Evolutionary conservation across 1,284 basidiomycete species (phyloP).

Genomic region (Caloboletus firmus): DNA sequence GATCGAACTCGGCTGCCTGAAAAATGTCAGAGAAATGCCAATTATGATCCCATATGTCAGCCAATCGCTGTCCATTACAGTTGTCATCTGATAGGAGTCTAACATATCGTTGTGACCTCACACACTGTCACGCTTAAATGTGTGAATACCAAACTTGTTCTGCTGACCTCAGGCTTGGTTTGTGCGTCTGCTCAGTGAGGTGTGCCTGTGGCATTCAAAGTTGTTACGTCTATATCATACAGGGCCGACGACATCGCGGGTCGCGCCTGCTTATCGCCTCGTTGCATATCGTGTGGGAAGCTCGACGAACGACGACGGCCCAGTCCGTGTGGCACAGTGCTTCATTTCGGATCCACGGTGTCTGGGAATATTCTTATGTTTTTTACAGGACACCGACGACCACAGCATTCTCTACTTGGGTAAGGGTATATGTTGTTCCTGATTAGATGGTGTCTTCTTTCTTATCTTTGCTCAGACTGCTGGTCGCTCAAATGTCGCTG

Average conservation of each 20-base stretch:
- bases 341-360: not conserved
- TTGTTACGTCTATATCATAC: not conserved
- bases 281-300: no score
- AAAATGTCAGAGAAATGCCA: not conserved
- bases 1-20: not conserved
- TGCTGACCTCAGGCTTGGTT: not conserved
- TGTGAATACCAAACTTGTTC: not conserved
- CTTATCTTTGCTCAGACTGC: conserved; percentile 19
- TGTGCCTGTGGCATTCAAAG: not conserved
- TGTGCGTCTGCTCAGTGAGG: no score
- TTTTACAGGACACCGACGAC: not conserved
- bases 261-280: not conserved
- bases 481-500: not conserved
- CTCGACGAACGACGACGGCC: not conserved
- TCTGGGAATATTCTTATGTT: not conserved
- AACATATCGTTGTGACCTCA: conserved; percentile 6
- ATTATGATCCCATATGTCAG: not conserved
- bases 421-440: not conserved
- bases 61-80: not conserved
- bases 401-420: not conserved
- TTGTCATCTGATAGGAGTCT: no score
- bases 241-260: not conserved
- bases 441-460: not conserved
- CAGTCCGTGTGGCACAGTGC: no score
- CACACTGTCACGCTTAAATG: not conserved